A percentile compares a stretch with the other conserved stretches of the same genome.
phyloP scores from a whole-genome alignment of 1,139 yeast genomes.

The Tardiomyces depauwii region DNA sequence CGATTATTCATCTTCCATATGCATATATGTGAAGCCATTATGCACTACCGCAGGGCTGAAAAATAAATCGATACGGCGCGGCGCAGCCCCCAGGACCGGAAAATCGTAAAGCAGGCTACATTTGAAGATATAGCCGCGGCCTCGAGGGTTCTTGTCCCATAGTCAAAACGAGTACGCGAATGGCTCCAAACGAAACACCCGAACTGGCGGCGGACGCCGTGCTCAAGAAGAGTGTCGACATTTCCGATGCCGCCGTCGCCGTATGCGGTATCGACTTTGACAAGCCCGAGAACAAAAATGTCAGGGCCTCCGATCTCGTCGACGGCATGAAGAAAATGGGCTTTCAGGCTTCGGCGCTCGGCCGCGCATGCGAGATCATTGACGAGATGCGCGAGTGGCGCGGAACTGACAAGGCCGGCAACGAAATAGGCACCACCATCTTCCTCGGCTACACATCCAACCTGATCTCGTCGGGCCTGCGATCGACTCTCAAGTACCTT shows the following conservation, averaged over 20 bases:
- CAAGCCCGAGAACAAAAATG: conserved; percentile 47
- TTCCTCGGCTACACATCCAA: conserved; percentile 97
- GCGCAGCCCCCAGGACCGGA: too few species aligned
- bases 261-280: conserved; percentile 88
- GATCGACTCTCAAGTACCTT: conserved; percentile 80
- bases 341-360: conserved; percentile 86
- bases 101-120: too few species aligned
- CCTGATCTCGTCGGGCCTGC: conserved; percentile 83
- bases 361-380: conserved; percentile 83
- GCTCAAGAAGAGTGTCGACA: conserved; percentile 73
- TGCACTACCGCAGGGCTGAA: too few species aligned
- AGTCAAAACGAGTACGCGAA: too few species aligned
- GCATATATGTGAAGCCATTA: too few species aligned
- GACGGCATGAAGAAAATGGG: conserved; percentile 89
- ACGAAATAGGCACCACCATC: conserved; percentile 67
- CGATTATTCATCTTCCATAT: too few species aligned
- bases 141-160: too few species aligned
- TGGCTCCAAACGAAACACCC: conserved; percentile 30
- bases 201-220: conserved; percentile 78
- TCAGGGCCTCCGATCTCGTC: conserved; percentile 69
- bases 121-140: too few species aligned
- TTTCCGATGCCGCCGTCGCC: conserved; percentile 63
- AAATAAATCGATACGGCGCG: too few species aligned
- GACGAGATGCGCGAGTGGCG: conserved; percentile 89
- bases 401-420: conserved; percentile 66